Evolutionary conservation across 306 rosid species (phyloP).

Genomic region (Crataegus laevigata): DNA sequence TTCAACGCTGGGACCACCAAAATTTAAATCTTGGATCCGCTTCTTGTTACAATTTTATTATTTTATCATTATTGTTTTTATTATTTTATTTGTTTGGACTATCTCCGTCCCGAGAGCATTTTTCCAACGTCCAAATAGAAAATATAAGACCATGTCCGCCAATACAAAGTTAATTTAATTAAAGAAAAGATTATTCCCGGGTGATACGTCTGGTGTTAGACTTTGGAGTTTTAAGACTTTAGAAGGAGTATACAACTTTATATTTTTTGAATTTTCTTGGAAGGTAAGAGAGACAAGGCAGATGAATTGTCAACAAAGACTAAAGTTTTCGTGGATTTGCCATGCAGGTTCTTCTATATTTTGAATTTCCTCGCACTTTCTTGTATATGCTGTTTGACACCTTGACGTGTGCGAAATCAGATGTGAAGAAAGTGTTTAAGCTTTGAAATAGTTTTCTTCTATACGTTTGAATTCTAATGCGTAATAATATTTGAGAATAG

Average conservation of each 20-base stretch:
- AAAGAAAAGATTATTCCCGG: neutral
- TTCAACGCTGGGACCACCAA: too few species aligned
- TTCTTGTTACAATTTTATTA: neutral
- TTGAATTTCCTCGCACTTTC: too few species aligned
- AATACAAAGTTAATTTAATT: neutral
- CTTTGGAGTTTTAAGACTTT: neutral
- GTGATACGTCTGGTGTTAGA: neutral
- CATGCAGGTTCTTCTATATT: neutral
- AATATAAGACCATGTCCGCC: neutral
- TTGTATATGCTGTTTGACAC: too few species aligned
- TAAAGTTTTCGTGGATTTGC: neutral
- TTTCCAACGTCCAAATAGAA: neutral
- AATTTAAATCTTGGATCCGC: too few species aligned
- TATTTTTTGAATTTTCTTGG: neutral
- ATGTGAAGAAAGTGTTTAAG: too few species aligned
- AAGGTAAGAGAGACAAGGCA: neutral
- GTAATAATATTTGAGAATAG: too few species aligned
- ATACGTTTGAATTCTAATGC: too few species aligned
- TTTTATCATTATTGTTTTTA: neutral
- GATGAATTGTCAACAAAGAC: neutral
- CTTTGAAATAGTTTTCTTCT: too few species aligned
- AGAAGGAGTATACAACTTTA: neutral
- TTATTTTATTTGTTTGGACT: neutral
- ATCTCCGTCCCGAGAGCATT: neutral
- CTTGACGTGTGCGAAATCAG: too few species aligned